A percentile compares a stretch with the other conserved stretches of the same genome.
Evolutionary conservation across 2,329 filamentous ascomycete species (phyloP).

Genomic region (Neopestalotiopsis sp.): DNA sequence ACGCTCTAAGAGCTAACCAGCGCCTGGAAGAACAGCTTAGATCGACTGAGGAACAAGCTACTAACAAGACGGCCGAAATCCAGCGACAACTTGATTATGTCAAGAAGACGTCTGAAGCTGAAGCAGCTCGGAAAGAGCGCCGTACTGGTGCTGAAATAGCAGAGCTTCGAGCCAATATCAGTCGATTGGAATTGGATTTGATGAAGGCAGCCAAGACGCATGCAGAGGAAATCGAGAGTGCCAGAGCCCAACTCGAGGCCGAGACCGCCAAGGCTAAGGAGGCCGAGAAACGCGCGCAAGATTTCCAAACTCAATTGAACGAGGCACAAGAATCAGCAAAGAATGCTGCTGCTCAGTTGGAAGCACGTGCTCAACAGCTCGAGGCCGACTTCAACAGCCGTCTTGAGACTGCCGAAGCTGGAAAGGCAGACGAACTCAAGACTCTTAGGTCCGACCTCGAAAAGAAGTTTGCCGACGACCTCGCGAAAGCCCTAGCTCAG

Average conservation of each 20-base stretch:
- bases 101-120: conserved; percentile 50
- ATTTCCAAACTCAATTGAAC: conserved; percentile 15
- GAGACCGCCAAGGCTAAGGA: conserved; percentile 18
- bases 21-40: conserved; percentile 4
- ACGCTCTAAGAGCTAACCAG: conserved; percentile 18
- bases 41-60: conserved; percentile 32
- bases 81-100: conserved; percentile 49
- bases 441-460: neutral
- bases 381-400: neutral
- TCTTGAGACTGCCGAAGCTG: neutral
- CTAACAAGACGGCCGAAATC: conserved; percentile 39
- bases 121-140: conserved; percentile 34
- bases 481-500: neutral
- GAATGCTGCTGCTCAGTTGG: neutral
- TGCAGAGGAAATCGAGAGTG: conserved; percentile 62
- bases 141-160: conserved; percentile 37
- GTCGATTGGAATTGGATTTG: conserved; percentile 65
- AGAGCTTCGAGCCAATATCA: conserved; percentile 45
- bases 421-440: conserved; percentile 6
- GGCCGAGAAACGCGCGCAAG: conserved; percentile 25
- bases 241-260: conserved; percentile 50
- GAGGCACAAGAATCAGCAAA: neutral
- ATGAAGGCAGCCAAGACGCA: conserved; percentile 68
- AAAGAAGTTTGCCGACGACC: neutral
- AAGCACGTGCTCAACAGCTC: neutral